Percentiles rank a stretch among this genome's conserved stretches.
Evolutionary conservation across 2,329 filamentous ascomycete species (phyloP).

Genomic region (Colletotrichum magnum): DNA sequence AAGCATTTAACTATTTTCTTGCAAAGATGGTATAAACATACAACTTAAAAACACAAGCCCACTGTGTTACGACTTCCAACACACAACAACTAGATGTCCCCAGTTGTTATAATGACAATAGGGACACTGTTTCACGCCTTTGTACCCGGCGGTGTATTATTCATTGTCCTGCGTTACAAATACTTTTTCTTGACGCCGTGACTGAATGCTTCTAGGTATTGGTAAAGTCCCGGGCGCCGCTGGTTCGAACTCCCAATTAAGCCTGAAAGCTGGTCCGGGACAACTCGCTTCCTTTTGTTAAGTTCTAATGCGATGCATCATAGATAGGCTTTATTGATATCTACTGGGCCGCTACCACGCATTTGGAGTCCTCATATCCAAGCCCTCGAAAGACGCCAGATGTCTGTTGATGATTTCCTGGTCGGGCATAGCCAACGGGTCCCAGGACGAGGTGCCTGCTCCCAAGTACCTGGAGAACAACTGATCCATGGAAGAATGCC

Average conservation of each 20-base stretch:
- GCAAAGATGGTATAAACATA: no score
- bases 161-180: no score
- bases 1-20: no score
- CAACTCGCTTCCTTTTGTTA: background rate
- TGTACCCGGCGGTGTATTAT: no score
- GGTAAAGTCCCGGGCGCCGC: background rate
- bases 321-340: no score
- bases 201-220: background rate
- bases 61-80: no score
- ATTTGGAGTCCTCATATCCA: slow-evolving; percentile 24
- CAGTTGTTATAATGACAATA: no score
- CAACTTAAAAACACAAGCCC: no score
- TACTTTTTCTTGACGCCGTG: background rate
- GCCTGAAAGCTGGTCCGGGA: background rate
- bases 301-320: background rate
- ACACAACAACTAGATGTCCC: no score
- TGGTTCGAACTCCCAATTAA: background rate
- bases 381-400: slow-evolving; percentile 10
- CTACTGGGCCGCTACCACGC: slow-evolving; percentile 11
- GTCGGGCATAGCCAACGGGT: slow-evolving; percentile 16
- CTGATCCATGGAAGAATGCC: slow-evolving; percentile 14
- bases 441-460: slow-evolving; percentile 13
- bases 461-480: slow-evolving; percentile 22
- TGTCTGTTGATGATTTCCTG: slow-evolving; percentile 18
- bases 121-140: no score